These are phyloP conservation scores for Tolypocladium inflatum DNA, from an alignment of 2,329 filamentous ascomycete species.

Conservation along the genomic window DNA sequence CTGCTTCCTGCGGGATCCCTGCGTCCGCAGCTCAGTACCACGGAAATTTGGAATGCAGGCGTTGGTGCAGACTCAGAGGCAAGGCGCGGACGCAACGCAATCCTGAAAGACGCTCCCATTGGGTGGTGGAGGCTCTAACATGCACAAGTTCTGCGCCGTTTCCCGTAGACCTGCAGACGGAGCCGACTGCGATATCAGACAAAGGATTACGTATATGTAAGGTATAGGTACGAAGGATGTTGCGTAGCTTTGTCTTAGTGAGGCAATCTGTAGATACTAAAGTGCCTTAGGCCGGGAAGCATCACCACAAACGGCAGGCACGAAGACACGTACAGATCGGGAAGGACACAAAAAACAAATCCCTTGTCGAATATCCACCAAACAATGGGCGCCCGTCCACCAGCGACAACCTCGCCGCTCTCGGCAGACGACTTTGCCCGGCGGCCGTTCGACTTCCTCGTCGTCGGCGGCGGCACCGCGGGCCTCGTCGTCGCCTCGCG, in stretches of 20 bases:
- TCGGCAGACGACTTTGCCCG: slow-evolving; percentile 13
- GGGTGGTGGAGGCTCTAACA: not conserved
- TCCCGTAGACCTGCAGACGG: not conserved
- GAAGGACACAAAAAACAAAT: not conserved
- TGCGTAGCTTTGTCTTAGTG: not conserved
- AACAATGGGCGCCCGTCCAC: not conserved
- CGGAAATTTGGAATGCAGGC: not conserved
- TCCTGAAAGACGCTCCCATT: not conserved
- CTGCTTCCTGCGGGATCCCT: not conserved
- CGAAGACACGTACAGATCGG: not conserved
- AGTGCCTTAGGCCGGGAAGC: not conserved
- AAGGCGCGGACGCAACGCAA: not conserved
- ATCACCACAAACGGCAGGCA: not conserved
- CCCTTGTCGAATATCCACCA: not conserved
- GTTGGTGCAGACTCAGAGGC: not conserved
- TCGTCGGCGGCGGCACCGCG: slow-evolving; percentile 45
- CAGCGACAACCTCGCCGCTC: not conserved
- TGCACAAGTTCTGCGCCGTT: not conserved
- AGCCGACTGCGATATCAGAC: not conserved
- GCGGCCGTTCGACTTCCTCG: slow-evolving; percentile 23
- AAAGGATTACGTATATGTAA: too few species aligned
- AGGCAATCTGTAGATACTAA: not conserved
- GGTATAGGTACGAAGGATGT: too few species aligned
- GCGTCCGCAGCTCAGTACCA: not conserved
- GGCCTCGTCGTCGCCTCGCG: slow-evolving; percentile 40